phyloP scores from a whole-genome alignment of 1,284 basidiomycete species.

The Irpex lacteus region DNA sequence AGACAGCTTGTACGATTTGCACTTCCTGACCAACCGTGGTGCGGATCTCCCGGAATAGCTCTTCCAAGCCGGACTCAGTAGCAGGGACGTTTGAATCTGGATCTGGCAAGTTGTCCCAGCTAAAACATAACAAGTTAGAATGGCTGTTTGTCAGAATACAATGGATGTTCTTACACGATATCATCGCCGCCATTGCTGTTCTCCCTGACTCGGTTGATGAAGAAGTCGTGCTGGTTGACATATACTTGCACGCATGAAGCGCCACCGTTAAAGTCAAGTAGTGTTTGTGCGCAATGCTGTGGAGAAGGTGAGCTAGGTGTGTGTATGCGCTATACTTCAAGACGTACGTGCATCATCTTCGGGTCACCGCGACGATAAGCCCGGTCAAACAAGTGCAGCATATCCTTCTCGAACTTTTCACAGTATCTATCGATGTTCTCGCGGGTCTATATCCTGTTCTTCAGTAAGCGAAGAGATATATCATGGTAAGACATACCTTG shows the following conservation, averaged over 20 bases:
- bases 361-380: conserved; percentile 97
- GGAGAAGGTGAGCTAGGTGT: conserved; percentile 1
- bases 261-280: conserved; percentile 98
- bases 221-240: conserved; percentile 99
- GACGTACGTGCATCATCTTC: conserved; percentile 95
- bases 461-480: background rate
- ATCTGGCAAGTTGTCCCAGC: conserved; percentile 82
- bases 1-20: conserved; percentile 98
- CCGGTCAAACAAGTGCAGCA: conserved; percentile 93
- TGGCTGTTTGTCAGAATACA: background rate
- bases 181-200: conserved; percentile 54
- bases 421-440: conserved; percentile 95
- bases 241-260: conserved; percentile 97
- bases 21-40: conserved; percentile 93
- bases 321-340: background rate
- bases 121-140: conserved; percentile 28
- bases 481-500: conserved; percentile 47
- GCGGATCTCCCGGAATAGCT: conserved; percentile 87
- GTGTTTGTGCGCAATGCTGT: conserved; percentile 94
- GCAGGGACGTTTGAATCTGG: conserved; percentile 81
- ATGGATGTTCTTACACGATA: conserved; percentile 50
- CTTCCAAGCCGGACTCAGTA: conserved; percentile 75
- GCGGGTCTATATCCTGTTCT: conserved; percentile 51
- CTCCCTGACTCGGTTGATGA: conserved; percentile 85
- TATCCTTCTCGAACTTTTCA: conserved; percentile 98